phyloP scores from a whole-genome alignment of 2,329 filamentous ascomycete species.

The Lasiodiplodia citricola region DNA sequence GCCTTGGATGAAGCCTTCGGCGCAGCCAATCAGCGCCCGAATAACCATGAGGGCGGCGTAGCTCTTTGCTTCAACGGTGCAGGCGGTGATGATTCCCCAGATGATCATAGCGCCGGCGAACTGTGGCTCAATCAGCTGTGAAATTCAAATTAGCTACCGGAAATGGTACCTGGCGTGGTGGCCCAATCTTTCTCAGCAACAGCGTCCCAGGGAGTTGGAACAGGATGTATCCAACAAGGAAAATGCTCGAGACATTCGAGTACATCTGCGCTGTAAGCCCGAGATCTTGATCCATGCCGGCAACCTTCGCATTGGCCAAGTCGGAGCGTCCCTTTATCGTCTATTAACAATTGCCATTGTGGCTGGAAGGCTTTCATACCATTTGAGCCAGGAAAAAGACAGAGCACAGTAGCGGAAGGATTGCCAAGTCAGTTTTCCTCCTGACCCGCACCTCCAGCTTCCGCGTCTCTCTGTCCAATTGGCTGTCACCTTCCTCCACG shows the following conservation, averaged over 20 bases:
- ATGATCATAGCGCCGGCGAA: not conserved
- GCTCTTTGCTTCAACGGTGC: not conserved
- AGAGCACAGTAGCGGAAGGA: not conserved
- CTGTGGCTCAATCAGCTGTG: not conserved
- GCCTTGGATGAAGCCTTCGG: slow-evolving; percentile 21
- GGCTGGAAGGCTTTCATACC: not conserved
- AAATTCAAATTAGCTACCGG: too few species aligned
- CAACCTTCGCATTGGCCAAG: not conserved
- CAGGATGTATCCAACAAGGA: not conserved
- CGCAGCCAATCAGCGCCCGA: not conserved
- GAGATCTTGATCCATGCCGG: not conserved
- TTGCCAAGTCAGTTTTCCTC: not conserved
- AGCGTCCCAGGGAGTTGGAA: slow-evolving; percentile 11
- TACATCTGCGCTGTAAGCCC: not conserved
- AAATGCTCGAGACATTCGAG: not conserved
- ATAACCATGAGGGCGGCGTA: slow-evolving; percentile 1
- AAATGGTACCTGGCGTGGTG: not conserved
- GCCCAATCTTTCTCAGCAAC: not conserved
- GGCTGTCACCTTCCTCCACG: not conserved
- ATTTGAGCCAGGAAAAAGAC: slow-evolving; percentile 1
- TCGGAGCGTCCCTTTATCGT: not conserved
- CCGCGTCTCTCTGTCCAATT: not conserved
- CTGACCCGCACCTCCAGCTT: not conserved
- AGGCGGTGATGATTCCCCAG: not conserved
- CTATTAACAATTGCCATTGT: not conserved